Evolutionary conservation across 2,329 filamentous ascomycete genomes (phyloP), one percentile per base, ranked within the genome.

Genomic region (Ascochyta koolunga): DNA sequence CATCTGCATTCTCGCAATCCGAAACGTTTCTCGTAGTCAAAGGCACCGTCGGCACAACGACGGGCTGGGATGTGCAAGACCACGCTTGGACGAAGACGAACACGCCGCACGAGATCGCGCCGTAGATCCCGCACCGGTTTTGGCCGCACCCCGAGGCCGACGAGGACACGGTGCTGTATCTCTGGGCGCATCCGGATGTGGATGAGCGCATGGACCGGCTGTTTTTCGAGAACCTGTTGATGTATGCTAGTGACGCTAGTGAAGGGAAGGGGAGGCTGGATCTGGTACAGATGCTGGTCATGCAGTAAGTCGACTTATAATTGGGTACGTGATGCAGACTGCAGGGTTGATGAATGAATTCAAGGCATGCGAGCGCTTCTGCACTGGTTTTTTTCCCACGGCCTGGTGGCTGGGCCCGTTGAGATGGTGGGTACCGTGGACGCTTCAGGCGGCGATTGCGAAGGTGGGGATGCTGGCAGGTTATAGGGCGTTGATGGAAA

Each of bases 1-100:
- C 60, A 64, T 18, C 40, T 64, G 10, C 61, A 64, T 64, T 64
- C 42, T 53, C 52, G 35, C 61, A 64, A 43, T 53, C 48, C 9
- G 61, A 62, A 25, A 54, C 46, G 2, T 62, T 62, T 33, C 24
- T 45, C 37, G 57, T 64, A 5, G 35, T 39, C 3, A 24, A 19
- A 8, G 59, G 61, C n/a, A 47, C 55, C 18, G 25, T 64, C 7
- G 55, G 57, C n/a, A 62, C 59, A 8, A 22, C 25, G 6, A 22
- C 31, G 3, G 50, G 51, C 15, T 60, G 50, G 29, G 52, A 44
- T n/a, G 49, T 35, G 5, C 38, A 42, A n/a, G 57, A 57, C 25
- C 18, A 11, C 10, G 24, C 44, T 15, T 57, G 49, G 36, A 54
- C 39, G 16, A 15, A 15, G 8, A 52, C 27, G 8, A 43, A 60